These are phyloP conservation scores for Aspergillus caelatus DNA, from an alignment of 2,329 filamentous ascomycete species.

Conservation along the genomic window DNA sequence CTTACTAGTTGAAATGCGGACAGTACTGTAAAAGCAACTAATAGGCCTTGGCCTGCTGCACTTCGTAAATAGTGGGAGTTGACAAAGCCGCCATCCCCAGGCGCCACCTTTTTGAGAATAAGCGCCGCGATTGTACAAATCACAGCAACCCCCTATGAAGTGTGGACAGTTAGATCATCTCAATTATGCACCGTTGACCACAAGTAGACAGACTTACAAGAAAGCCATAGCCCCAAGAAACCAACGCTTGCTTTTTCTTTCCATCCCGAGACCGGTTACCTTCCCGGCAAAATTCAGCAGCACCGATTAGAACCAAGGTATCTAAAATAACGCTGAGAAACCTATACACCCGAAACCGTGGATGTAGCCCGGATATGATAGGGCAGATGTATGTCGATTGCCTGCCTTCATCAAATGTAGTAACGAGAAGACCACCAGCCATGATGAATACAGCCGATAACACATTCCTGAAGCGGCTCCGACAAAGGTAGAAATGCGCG, in stretches of 20 bases:
- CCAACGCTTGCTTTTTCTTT: conserved; percentile 27
- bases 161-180: conserved; percentile 9
- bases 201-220: conserved; percentile 28
- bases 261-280: conserved; percentile 23
- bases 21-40: conserved; percentile 38
- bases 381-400: conserved; percentile 56
- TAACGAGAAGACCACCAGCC: conserved; percentile 41
- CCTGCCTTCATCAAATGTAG: conserved; percentile 38
- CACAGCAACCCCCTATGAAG: conserved; percentile 36
- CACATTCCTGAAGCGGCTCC: conserved; percentile 41
- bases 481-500: conserved; percentile 32
- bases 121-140: conserved; percentile 39
- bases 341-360: conserved; percentile 42
- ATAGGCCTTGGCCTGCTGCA: conserved; percentile 37
- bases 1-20: conserved; percentile 46
- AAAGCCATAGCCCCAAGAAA: conserved; percentile 33
- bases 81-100: conserved; percentile 44
- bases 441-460: conserved; percentile 42
- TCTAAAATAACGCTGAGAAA: conserved; percentile 45
- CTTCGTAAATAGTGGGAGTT: conserved; percentile 42
- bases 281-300: conserved; percentile 32
- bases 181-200: neutral
- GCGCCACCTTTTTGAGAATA: conserved; percentile 37
- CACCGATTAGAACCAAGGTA: conserved; percentile 40
- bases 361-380: conserved; percentile 35